Base-by-base conservation (phyloP, 495 filamentous ascomycete species). In the Penicillium longicatenatum region DNA sequence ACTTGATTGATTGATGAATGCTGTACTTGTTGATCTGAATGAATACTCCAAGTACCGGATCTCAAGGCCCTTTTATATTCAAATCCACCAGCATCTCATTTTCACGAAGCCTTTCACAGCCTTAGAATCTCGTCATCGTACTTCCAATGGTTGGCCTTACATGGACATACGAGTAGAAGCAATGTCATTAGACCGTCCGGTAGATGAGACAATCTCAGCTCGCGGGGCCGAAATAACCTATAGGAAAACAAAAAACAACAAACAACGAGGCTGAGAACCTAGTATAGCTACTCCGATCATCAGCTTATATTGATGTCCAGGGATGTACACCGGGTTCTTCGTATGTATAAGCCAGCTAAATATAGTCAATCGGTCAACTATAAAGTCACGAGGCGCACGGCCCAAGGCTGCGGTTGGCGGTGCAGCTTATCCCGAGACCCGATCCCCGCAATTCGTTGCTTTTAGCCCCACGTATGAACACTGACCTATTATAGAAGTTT, bases 361-460 rank as follows among this genome's bases (percentile, higher is more conserved):
- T 41, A 48, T 48, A 55, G 44, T 39, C 30, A 6, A 41, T 29
- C 20, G 14, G 5, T 37, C 10, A 55, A 26, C 12, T n/a, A 24
- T 39, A 26, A 26, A 48, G 31, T 55, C 53, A 55, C 44, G 44
- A n/a, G 43, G 16, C 26, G 9, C 10, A 35, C 16, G 31, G 29
- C 16, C 26, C 26, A 51, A 10, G 49, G 30, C 14, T 21, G 1
- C 49, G 31, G 31, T 39, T 51, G 30, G 44, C 44, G 31, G 42
- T 44, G 51, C 51, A 54, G 16, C 8, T 33, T n/a, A 17, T 46
- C 39, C 26, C 26, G 26, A 26, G 30, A 37, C 43, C 53, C 44
- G 26, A 26, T 44, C 50, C 43, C 53, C 44, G 44, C 53, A 55
- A 55, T 55, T 48, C 30, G 41, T 33, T 35, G 11, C 1, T n/a